Base-by-base conservation (phyloP, 192 early-diverging fungal species). In the Obelidium mucronatum region DNA sequence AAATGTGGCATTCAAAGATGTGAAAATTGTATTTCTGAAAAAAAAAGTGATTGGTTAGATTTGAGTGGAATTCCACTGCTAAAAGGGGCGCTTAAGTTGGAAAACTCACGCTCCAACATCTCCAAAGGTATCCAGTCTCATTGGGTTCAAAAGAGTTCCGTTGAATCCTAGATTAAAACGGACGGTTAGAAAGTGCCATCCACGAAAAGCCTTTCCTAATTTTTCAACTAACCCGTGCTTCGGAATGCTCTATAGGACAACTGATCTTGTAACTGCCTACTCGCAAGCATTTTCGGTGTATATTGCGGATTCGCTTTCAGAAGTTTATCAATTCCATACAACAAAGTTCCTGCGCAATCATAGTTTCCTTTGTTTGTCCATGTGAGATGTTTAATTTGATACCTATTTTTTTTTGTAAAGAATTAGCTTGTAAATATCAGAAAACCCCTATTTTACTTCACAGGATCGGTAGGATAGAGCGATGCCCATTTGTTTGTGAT, bases 151-250 rank as follows among this genome's bases (percentile, higher is more conserved):
- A 30, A 65, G 39, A 11, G 63, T 65, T 8, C 63, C 63, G 15
- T 65, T 65, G 22, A 65, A 65, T 11, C 63, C 63, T 65, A 35
- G n/a, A n/a, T n/a, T n/a, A n/a, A n/a, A n/a, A n/a, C n/a, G n/a
- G n/a, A n/a, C n/a, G n/a, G n/a, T n/a, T n/a, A n/a, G n/a, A n/a
- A n/a, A n/a, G n/a, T n/a, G n/a, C n/a, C n/a, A n/a, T n/a, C n/a
- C n/a, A n/a, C n/a, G n/a, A n/a, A n/a, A n/a, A n/a, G n/a, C n/a
- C n/a, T n/a, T n/a, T n/a, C 37, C 35, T 5, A 48, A 48, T 6
- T 19, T 15, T 48, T 48, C 44, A 48, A 48, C 44, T 48, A 15
- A 48, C 44, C 44, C 19, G 44, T 48, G 19, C 19, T 48, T 19
- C 44, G 44, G 19, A 48, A 48, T 19, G 44, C 19, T 19, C 19